Evolutionary conservation across 1,284 basidiomycete genomes (phyloP), one percentile per base, ranked within the genome.

Genomic region (Malassezia vespertilionis): DNA sequence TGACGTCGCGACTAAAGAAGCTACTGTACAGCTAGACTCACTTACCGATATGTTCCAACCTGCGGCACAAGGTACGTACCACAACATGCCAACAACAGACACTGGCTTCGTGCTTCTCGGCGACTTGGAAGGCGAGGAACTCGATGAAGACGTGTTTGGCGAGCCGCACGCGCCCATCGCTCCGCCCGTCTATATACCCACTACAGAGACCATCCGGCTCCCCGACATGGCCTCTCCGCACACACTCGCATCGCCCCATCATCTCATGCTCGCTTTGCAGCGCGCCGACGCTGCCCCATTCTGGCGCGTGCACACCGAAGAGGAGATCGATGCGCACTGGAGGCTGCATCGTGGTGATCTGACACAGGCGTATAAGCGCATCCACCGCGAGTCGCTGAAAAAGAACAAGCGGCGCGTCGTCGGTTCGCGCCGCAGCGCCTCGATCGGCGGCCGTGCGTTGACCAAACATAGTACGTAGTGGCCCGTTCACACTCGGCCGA

Each of bases 11-110:
- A n/a, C n/a, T n/a, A n/a, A n/a, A n/a, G n/a, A n/a, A n/a, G n/a
- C n/a, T n/a, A n/a, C n/a, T n/a, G n/a, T n/a, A n/a, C n/a, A n/a
- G n/a, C n/a, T n/a, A n/a, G n/a, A n/a, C 28, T 7, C 49, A 5
- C 46, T 68, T 20, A 68, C 60, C 28, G 57, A 60, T 30, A 68
- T 68, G 64, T 68, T 68, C 52, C 54, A 54, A 41, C 61, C 64
- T 14, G 52, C 64, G 31, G 62, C 58, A 27, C 54, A 36, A 10
- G 42, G 41, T 24, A 34, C 47, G 44, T 38, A 18, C 7, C n/a
- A 18, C 14, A 4, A 10, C 24, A 10, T 34, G 10, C 17, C 6
- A 17, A 11, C 33, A 4, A n/a, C 21, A 17, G 44, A 40, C 22
- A 56, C 36, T 1, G 51, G 52, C 2, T 67, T 69, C 22, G 58